Base-by-base conservation (phyloP, 345 rosid species). In the Eucalyptus virginea region DNA sequence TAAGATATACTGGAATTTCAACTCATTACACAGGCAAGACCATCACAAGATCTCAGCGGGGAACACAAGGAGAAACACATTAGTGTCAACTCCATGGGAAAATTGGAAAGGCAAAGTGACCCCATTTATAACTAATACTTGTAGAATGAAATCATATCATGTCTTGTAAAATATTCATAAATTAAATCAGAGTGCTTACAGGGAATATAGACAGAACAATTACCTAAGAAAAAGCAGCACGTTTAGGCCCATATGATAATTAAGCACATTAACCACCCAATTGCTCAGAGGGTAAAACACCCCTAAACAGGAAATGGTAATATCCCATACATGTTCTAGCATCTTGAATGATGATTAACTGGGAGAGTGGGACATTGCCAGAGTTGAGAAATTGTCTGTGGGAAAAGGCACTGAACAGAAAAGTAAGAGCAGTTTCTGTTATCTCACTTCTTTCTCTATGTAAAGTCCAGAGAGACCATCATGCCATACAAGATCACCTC, bases 401-500 rank as follows among this genome's bases (percentile, higher is more conserved):
- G 60, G 48, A 87, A 56, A 58, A 56, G 88, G 88, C 48, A 26
- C 40, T 65, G 77, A 65, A 65, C 77, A 65, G 37, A 65, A 65
- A 65, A 65, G 37, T 65, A 65, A 65, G 77, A 65, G 77, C 40
- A 65, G 77, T 65, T n/a, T 65, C 77, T n/a, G 40, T 65, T n/a
- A 65, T 65, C 32, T 65, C 77, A 65, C 77, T 54, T 44, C 80
- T 88, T 50, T 77, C 89, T 88, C 50, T 17, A 24, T 50, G 44
- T 28, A 50, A 23, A 69, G 47, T 81, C 88, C 37, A 56, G 62
- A 87, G 56, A 24, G 48, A 80, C 19, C 34, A 6, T 13, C 65
- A 60, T 52, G 56, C 88, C 48, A 42, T 65, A 60, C 52, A 87
- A 90, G 89, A 89, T 97, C 94, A 97, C 93, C 98, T 94, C 93